Base-by-base conservation (phyloP, 2,329 filamentous ascomycete species). In the Huntiella omanensis region DNA sequence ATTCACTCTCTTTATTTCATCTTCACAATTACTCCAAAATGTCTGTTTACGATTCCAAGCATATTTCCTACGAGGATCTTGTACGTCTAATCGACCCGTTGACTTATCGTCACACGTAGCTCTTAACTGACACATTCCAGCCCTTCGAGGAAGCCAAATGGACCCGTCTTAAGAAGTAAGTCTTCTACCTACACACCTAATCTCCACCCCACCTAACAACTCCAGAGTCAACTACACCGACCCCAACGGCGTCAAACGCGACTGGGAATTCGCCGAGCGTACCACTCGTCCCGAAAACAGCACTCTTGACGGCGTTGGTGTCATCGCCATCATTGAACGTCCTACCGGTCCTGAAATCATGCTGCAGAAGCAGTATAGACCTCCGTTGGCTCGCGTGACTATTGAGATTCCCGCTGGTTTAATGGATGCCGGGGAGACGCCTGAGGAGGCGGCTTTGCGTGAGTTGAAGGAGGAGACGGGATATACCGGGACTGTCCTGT, bases 181-280 rank as follows among this genome's bases (percentile, higher is more conserved):
- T 33, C 10, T 7, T 17, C 28, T 13, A 37, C 13, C 19, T n/a
- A 33, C 2, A 2, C 36, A 16, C 35, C 8, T 12, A 13, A n/a
- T 35, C 33, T 12, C 33, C 17, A 17, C 35, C 15, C 15, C 16
- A 3, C 33, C 17, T 35, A 32, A 34, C 4, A 15, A 42, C 51
- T 44, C 49, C 51, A 77, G 73, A 55, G 70, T 75, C 52, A 71
- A 67, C 33, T 86, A 84, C 58, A 63, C 65, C 47, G 80, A 84
- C 55, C 71, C 75, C 15, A 65, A 69, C 33, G 75, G 73, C 52
- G 62, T 64, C 12, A 58, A 63, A 1, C 68, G 80, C 45, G 73
- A 70, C 28, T 85, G 80, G 80, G 80, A 86, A 56, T 80, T 76
- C 1, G 77, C 77, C 12, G 76, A 83, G 59, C 73, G 81, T n/a